These are phyloP conservation scores for Tephrocybe sp. DNA, from an alignment of 768 basidiomycete species.

Conservation along the genomic window DNA sequence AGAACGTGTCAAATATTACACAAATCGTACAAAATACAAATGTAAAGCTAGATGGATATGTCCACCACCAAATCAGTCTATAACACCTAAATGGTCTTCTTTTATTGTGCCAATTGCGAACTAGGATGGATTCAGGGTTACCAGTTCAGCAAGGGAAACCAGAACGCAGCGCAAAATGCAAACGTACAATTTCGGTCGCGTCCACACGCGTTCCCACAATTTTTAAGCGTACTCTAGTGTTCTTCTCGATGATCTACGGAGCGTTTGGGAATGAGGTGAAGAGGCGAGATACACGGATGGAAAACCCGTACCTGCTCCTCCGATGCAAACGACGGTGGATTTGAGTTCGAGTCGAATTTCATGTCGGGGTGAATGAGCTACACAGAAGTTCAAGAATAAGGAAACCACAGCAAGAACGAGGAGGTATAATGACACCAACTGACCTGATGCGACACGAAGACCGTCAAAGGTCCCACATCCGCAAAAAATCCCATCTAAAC, in stretches of 20 bases:
- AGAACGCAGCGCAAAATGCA: background rate
- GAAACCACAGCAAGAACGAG: background rate
- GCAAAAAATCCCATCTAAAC: slow-evolving; percentile 98
- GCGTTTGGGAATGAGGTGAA: background rate
- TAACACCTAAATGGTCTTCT: slow-evolving; percentile 95
- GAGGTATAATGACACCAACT: slow-evolving; percentile 18
- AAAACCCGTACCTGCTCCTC: slow-evolving; percentile 73
- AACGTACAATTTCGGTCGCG: slow-evolving; percentile 91
- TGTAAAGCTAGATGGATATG: background rate
- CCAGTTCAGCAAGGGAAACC: background rate
- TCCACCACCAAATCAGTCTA: slow-evolving; percentile 48
- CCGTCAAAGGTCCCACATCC: slow-evolving; percentile 89
- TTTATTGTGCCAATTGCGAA: slow-evolving; percentile 98
- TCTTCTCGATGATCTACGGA: slow-evolving; percentile 87
- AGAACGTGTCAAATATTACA: background rate
- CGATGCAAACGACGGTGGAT: slow-evolving; percentile 94
- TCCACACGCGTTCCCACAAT: slow-evolving; percentile 99
- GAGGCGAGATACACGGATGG: background rate
- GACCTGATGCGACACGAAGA: slow-evolving; percentile 96
- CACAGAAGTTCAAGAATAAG: slow-evolving; percentile 1
- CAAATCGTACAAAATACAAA: slow-evolving; percentile 3
- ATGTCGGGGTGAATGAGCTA: slow-evolving; percentile 94
- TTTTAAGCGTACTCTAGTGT: slow-evolving; percentile 88
- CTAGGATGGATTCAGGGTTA: slow-evolving; percentile 34
- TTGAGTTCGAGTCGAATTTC: slow-evolving; percentile 93